Base-by-base conservation (phyloP, 2,329 filamentous ascomycete genomes). In the Fusarium oligoseptatum region DNA sequence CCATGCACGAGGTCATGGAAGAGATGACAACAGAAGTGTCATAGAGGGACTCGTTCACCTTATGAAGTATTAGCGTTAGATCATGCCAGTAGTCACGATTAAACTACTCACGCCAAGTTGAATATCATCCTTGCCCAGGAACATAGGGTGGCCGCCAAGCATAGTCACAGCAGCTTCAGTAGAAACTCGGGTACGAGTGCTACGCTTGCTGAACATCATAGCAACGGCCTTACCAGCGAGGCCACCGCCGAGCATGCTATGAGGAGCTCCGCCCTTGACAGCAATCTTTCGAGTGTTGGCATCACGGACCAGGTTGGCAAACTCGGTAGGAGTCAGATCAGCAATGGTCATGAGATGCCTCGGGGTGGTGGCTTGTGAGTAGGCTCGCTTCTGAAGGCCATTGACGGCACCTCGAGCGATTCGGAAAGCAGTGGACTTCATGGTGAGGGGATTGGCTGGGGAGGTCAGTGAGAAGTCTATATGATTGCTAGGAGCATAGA, bases 171-270 rank as follows among this genome's bases (percentile, higher is more conserved):
- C 97, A 9, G 93, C 93, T 86, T 99, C 97, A 2, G 95, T 98
- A 2, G 95, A 98, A 36, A 99, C 92, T 72, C 97, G 92, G 14
- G 97, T 99, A 70, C 97, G 91, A 14, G 97, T 99, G 79, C 94
- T 97, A 76, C 95, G 92, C 86, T 99, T 99, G 88, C 90, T 97
- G 87, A 99, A 99, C 88, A 97, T 94, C 92, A 99, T 93, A 76
- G 97, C 96, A 36, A 99, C 90, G 0, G 95, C 95, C 83, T 94
- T 91, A 62, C 94, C 94, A 1, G 89, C 84, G 72, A 99, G 85
- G 12, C 90, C 86, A 45, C 88, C 87, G 64, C 88, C 85, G 64
- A 97, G 85, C 50, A 87, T 85, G 60, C 85, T 82, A 4, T 93
- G 90, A 20, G 78, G 71, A 52, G 77, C 76, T 55, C 91, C 90